phyloP scores from a whole-genome alignment of 306 rosid species.

The Cucumis sativus region DNA sequence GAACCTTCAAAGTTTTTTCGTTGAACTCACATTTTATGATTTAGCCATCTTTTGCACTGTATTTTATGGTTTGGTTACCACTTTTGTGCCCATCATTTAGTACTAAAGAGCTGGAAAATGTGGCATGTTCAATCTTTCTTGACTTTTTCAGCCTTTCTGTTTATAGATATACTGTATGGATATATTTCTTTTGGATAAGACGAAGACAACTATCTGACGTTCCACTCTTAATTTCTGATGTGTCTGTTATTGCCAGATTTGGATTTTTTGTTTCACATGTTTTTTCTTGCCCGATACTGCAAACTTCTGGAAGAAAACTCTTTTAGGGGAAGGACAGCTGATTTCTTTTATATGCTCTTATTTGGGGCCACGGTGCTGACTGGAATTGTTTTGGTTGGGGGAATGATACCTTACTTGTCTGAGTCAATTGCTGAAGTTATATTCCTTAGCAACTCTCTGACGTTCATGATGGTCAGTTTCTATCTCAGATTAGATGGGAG shows the following conservation, averaged over 20 bases:
- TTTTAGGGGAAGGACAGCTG: slow-evolving; percentile 91
- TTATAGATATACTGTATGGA: neutral
- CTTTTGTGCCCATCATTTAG: neutral
- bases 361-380: slow-evolving; percentile 85
- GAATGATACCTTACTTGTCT: slow-evolving; percentile 85
- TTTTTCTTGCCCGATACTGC: slow-evolving; percentile 97
- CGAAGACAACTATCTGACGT: neutral
- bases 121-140: neutral
- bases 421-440: slow-evolving; percentile 78
- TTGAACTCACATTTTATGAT: neutral
- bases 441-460: slow-evolving; percentile 90
- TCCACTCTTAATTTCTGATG: slow-evolving; percentile 13
- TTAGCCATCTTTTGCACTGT: neutral
- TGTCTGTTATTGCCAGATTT: slow-evolving; percentile 45
- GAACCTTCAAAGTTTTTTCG: neutral
- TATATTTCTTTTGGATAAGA: slow-evolving; percentile 3
- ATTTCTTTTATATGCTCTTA: slow-evolving; percentile 89
- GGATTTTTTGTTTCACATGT: slow-evolving; percentile 98
- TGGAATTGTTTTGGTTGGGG: slow-evolving; percentile 85
- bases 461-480: slow-evolving; percentile 83
- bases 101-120: neutral
- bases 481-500: neutral
- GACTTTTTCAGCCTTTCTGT: neutral
- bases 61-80: neutral
- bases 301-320: slow-evolving; percentile 98